Evolutionary conservation across 1,284 basidiomycete genomes (phyloP).

Genomic region (Ganoderma sinense): DNA sequence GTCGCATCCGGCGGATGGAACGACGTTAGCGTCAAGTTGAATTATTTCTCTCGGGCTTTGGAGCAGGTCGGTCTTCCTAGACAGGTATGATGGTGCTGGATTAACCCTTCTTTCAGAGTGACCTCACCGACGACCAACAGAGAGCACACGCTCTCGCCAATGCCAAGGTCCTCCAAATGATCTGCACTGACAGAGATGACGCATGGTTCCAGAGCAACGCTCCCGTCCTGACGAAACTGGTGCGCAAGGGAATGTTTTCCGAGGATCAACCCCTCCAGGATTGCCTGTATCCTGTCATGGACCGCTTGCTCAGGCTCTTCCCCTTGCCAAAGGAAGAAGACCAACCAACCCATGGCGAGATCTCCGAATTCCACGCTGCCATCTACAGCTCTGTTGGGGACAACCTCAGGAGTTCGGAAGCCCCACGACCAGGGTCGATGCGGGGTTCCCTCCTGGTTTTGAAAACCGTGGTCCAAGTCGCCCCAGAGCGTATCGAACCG

Average conservation of each 20-base stretch:
- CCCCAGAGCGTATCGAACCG: constrained; percentile 86
- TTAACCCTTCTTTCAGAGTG: constrained; percentile 55
- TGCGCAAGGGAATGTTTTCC: constrained; percentile 87
- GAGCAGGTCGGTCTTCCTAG: constrained; percentile 66
- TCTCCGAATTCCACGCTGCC: constrained; percentile 83
- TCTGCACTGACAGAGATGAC: constrained; percentile 86
- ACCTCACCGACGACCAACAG: constrained; percentile 73
- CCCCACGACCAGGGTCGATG: constrained; percentile 42
- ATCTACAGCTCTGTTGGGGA: constrained; percentile 84
- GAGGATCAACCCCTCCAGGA: constrained; percentile 84
- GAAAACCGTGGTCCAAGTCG: constrained; percentile 86
- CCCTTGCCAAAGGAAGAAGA: constrained; percentile 86
- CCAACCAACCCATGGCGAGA: constrained; percentile 62
- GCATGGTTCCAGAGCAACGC: constrained; percentile 86
- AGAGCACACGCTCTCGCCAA: constrained; percentile 82
- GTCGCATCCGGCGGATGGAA: constrained; percentile 87
- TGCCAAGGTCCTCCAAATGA: constrained; percentile 90
- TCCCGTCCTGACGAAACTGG: constrained; percentile 83
- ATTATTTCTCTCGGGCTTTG: constrained; percentile 86
- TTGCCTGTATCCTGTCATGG: constrained; percentile 84
- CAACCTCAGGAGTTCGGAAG: constrained; percentile 71
- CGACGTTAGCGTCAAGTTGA: constrained; percentile 93
- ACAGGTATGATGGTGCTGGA: too few species aligned
- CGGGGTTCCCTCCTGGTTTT: constrained; percentile 89
- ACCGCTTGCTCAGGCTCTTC: constrained; percentile 85